Evolutionary conservation across 2,329 filamentous ascomycete species (phyloP).

Genomic region (Furcasterigmium furcatum): DNA sequence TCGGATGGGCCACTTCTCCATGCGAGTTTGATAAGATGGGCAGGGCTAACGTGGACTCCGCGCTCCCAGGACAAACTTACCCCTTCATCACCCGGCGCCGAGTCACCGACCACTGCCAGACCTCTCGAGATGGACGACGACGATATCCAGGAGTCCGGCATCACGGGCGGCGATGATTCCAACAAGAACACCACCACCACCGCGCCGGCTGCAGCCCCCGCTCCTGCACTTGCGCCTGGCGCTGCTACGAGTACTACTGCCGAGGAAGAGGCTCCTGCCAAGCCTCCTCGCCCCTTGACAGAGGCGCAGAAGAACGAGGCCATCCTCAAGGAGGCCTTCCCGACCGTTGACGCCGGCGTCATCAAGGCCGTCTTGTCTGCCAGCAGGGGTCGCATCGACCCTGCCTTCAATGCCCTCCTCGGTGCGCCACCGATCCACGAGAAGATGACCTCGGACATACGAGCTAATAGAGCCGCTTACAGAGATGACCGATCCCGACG

Average conservation of each 20-base stretch:
- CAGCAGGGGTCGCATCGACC: conserved; percentile 83
- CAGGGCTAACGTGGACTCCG: conserved; percentile 8
- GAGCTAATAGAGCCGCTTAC: conserved; percentile 10
- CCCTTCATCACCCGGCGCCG: conserved; percentile 36
- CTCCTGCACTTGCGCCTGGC: conserved; percentile 35
- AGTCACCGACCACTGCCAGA: conserved; percentile 63
- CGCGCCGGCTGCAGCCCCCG: conserved; percentile 26
- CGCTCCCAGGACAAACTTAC: conserved; percentile 37
- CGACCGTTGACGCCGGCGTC: conserved; percentile 72
- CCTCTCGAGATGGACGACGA: conserved; percentile 70
- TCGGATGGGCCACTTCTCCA: conserved; percentile 3
- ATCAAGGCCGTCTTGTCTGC: conserved; percentile 86
- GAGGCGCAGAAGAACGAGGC: conserved; percentile 81
- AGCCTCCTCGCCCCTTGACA: conserved; percentile 80
- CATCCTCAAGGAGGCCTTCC: conserved; percentile 92
- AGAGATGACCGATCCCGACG: conserved; percentile 80
- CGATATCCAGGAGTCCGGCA: conserved; percentile 59
- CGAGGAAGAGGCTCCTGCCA: conserved; percentile 58
- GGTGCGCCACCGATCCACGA: conserved; percentile 48
- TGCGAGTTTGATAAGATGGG: conserved; percentile 10
- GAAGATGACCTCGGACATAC: neutral
- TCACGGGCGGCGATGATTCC: conserved; percentile 39
- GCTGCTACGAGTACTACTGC: conserved; percentile 43
- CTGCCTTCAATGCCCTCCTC: conserved; percentile 91
- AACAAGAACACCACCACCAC: conserved; percentile 18